A percentile compares a stretch with the other conserved stretches of the same genome.
Evolutionary conservation across 2,329 filamentous ascomycete genomes (phyloP).

Genomic region (Parascedosporium putredinis): DNA sequence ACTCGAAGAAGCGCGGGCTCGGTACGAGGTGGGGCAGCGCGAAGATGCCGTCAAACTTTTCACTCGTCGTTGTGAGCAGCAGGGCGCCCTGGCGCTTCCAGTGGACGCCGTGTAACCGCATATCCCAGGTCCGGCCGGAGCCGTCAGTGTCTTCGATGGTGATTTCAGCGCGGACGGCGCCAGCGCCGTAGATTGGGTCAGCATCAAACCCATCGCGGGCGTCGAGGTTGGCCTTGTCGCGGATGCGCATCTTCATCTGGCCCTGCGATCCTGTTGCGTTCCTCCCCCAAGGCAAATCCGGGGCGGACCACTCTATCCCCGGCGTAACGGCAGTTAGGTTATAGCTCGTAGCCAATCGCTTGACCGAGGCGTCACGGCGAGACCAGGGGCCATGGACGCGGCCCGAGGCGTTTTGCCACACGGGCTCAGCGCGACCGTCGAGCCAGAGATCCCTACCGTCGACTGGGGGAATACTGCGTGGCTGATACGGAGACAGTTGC

Average conservation of each 20-base stretch:
- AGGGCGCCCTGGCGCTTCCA: slow-evolving; percentile 72
- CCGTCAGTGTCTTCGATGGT: slow-evolving; percentile 61
- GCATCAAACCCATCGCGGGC: slow-evolving; percentile 33
- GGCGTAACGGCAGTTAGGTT: slow-evolving; percentile 59
- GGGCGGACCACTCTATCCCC: slow-evolving; percentile 52
- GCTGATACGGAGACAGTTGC: slow-evolving; percentile 53
- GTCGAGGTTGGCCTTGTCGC: slow-evolving; percentile 15
- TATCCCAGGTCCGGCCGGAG: slow-evolving; percentile 63
- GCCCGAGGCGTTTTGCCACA: slow-evolving; percentile 75
- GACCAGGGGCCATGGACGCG: slow-evolving; percentile 69
- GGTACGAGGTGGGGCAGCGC: slow-evolving; percentile 74
- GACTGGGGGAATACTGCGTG: slow-evolving; percentile 37
- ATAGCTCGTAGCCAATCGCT: slow-evolving; percentile 36
- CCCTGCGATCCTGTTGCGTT: slow-evolving; percentile 71
- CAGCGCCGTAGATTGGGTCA: slow-evolving; percentile 47
- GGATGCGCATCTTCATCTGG: slow-evolving; percentile 38
- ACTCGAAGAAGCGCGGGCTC: slow-evolving; percentile 41
- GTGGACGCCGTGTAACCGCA: slow-evolving; percentile 74
- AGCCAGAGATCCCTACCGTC: slow-evolving; percentile 31
- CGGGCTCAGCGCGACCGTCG: slow-evolving; percentile 25
- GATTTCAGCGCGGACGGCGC: slow-evolving; percentile 51
- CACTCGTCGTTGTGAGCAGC: slow-evolving; percentile 78
- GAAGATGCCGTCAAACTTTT: slow-evolving; percentile 90
- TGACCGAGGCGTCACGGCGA: slow-evolving; percentile 39
- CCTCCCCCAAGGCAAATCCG: slow-evolving; percentile 54